These are phyloP conservation scores for Termitomyces sp. DNA, from an alignment of 768 basidiomycete genomes.

Conservation along the genomic window DNA sequence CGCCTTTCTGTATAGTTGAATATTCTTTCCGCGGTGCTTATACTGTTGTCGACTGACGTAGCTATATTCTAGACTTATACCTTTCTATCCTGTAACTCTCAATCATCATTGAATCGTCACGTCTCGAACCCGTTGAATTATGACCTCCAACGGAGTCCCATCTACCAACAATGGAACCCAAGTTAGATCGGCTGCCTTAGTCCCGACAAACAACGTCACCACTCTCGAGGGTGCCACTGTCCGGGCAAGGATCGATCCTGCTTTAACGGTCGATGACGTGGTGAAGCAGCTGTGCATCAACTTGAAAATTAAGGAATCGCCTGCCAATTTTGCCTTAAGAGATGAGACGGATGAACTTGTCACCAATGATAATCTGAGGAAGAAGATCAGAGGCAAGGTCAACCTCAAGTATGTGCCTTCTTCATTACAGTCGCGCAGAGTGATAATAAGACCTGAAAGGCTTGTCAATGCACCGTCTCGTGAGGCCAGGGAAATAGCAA, in stretches of 20 bases:
- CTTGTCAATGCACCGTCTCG: slow-evolving; percentile 76
- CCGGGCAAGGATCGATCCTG: slow-evolving; percentile 80
- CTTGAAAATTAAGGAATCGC: slow-evolving; percentile 71
- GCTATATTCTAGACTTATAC: not conserved
- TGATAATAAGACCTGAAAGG: slow-evolving; percentile 28
- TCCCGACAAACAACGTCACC: slow-evolving; percentile 83
- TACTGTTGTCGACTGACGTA: not conserved
- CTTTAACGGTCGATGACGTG: slow-evolving; percentile 80
- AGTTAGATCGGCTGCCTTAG: slow-evolving; percentile 42
- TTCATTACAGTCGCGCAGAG: not conserved
- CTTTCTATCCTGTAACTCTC: not conserved
- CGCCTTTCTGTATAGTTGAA: not conserved
- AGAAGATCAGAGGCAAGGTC: slow-evolving; percentile 73
- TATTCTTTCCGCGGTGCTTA: not conserved
- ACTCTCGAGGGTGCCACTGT: slow-evolving; percentile 72
- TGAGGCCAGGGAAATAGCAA: slow-evolving; percentile 73
- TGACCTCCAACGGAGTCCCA: slow-evolving; percentile 17
- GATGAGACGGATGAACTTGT: slow-evolving; percentile 82
- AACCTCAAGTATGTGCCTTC: slow-evolving; percentile 56
- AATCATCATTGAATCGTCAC: not conserved
- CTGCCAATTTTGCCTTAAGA: slow-evolving; percentile 69
- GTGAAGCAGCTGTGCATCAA: slow-evolving; percentile 78
- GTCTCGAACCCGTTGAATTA: slow-evolving; percentile 1
- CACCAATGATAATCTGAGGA: slow-evolving; percentile 81
- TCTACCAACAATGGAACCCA: slow-evolving; percentile 31